These are phyloP conservation scores for Globisporangium carolinianum DNA, from an alignment of 352 stramenopile species.

Conservation along the genomic window DNA sequence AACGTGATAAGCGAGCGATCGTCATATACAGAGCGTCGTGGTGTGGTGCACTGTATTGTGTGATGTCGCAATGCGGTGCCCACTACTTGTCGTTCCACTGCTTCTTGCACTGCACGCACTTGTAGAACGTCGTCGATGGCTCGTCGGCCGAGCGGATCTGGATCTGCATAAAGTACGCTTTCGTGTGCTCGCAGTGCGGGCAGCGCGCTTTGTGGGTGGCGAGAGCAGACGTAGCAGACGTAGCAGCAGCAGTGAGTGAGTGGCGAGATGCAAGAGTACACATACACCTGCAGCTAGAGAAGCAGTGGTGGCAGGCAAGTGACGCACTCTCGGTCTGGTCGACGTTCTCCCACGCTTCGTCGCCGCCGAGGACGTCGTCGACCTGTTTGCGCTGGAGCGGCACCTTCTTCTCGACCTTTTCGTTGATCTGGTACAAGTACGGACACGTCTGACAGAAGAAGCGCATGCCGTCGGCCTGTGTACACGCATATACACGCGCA, in stretches of 20 bases:
- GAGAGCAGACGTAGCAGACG: background rate
- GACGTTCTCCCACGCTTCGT: constrained; percentile 97
- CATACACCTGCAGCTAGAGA: background rate
- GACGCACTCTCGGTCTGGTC: constrained; percentile 92
- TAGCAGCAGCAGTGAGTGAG: background rate
- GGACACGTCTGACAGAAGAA: constrained; percentile 89
- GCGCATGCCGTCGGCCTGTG: constrained; percentile 77
- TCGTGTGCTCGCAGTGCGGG: constrained; percentile 91
- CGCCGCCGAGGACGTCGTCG: constrained; percentile 97
- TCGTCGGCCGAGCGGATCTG: constrained; percentile 99
- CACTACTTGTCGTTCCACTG: constrained; percentile 91
- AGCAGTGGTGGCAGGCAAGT: too few species aligned
- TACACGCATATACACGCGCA: constrained; percentile 6
- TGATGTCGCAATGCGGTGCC: background rate
- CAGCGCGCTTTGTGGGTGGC: constrained; percentile 64
- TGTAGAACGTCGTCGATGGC: constrained; percentile 99
- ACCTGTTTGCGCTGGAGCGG: constrained; percentile 95
- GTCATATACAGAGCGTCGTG: background rate
- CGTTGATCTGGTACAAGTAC: constrained; percentile 85
- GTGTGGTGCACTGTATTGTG: background rate
- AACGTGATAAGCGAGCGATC: constrained; percentile 8
- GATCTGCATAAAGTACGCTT: constrained; percentile 99
- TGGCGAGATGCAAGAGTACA: background rate
- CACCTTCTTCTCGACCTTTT: constrained; percentile 87
- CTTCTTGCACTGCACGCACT: constrained; percentile 97